These are phyloP conservation scores for Phytopythium helicoides DNA, from an alignment of 352 stramenopile species.

Conservation along the genomic window DNA sequence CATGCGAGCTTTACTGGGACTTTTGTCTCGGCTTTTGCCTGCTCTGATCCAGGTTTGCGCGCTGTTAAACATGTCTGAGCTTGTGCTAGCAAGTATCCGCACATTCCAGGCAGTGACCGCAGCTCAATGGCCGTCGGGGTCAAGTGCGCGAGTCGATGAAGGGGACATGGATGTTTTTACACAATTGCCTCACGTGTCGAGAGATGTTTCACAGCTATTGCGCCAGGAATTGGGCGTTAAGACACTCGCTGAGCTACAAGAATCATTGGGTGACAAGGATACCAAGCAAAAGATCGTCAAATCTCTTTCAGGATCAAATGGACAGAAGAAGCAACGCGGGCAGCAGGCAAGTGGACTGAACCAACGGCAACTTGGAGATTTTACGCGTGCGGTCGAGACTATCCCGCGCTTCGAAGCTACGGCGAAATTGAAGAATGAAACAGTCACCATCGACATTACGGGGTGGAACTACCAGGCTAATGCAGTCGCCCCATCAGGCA, in stretches of 20 bases:
- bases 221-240: conserved; percentile 22
- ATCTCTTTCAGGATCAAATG: conserved; percentile 17
- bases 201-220: conserved; percentile 26
- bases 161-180: conserved; percentile 19
- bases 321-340: conserved; percentile 3
- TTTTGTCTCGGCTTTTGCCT: conserved; percentile 93
- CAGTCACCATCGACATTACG: conserved; percentile 40
- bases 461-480: conserved; percentile 25
- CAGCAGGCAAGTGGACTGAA: conserved; percentile 7
- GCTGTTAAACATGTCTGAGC: conserved; percentile 37
- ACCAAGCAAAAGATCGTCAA: conserved; percentile 37
- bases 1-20: conserved; percentile 94
- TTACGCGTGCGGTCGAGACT: conserved; percentile 37
- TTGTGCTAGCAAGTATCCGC: conserved; percentile 54
- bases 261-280: conserved; percentile 18
- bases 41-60: conserved; percentile 91
- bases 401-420: conserved; percentile 41
- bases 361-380: conserved; percentile 41
- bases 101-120: conserved; percentile 59
- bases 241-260: conserved; percentile 31
- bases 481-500: conserved; percentile 31
- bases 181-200: conserved; percentile 47
- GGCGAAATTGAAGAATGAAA: conserved; percentile 19
- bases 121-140: conserved; percentile 36
- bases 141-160: background rate